Evolutionary conservation across 169 alveolate species (phyloP).

Genomic region (Theileria equi): DNA sequence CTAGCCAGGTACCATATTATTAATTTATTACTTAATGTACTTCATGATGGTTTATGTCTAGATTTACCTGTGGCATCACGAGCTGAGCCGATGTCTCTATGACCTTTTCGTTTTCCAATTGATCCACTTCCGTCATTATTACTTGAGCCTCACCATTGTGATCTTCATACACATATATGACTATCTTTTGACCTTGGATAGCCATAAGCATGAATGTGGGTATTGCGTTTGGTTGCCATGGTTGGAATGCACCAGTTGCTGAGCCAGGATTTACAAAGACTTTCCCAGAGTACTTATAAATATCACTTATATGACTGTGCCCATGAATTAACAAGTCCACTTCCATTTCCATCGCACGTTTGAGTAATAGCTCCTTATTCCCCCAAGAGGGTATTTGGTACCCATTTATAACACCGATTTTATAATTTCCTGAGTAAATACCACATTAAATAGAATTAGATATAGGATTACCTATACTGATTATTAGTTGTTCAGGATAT

Average conservation of each 20-base stretch:
- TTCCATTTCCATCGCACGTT: constrained; percentile 80
- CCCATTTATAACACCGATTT: constrained; percentile 91
- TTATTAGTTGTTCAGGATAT: constrained; percentile 64
- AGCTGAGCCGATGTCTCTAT: no score
- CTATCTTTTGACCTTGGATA: constrained; percentile 66
- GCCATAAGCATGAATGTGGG: constrained; percentile 81
- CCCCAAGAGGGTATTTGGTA: constrained; percentile 93
- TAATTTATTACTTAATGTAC: background rate
- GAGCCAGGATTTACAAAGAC: constrained; percentile 92
- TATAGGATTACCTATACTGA: constrained; percentile 52
- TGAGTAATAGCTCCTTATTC: constrained; percentile 82
- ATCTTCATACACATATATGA: constrained; percentile 75
- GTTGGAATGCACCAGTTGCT: constrained; percentile 91
- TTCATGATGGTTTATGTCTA: background rate
- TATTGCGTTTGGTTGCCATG: constrained; percentile 74
- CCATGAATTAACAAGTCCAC: constrained; percentile 89
- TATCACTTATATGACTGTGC: constrained; percentile 85
- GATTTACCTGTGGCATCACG: constrained; percentile 2
- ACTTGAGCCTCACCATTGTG: constrained; percentile 78
- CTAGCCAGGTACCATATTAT: constrained; percentile 58
- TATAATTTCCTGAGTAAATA: constrained; percentile 84
- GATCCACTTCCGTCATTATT: constrained; percentile 75
- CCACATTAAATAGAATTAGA: background rate
- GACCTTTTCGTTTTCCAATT: constrained; percentile 12
- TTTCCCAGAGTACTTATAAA: constrained; percentile 83